These are phyloP conservation scores for Trichophyton benhamiae DNA, from an alignment of 2,329 filamentous ascomycete species.

Conservation along the genomic window DNA sequence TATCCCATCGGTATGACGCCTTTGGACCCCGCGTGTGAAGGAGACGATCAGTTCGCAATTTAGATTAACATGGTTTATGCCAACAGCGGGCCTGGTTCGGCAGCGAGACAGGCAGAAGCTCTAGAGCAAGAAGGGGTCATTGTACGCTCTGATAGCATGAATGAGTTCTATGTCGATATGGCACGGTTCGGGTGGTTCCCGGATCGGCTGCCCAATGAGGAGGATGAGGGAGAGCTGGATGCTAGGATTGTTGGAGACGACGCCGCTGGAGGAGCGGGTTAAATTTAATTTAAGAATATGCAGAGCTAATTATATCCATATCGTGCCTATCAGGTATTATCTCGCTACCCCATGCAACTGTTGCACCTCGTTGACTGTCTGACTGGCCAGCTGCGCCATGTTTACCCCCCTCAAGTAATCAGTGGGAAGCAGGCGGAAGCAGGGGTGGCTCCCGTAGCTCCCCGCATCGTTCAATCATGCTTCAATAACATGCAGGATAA, in stretches of 20 bases:
- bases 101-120: slow-evolving; percentile 31
- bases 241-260: slow-evolving; percentile 4
- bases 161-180: slow-evolving; percentile 34
- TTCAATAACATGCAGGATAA: background rate
- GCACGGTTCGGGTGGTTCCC: slow-evolving; percentile 40
- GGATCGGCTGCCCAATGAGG: slow-evolving; percentile 37
- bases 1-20: slow-evolving; percentile 62
- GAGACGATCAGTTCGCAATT: too few species aligned
- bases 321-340: too few species aligned
- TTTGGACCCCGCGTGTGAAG: background rate
- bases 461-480: background rate
- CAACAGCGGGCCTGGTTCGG: slow-evolving; percentile 29
- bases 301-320: too few species aligned
- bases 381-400: background rate
- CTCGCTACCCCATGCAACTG: too few species aligned
- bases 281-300: background rate
- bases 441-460: background rate
- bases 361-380: too few species aligned
- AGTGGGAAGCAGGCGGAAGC: background rate
- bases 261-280: background rate
- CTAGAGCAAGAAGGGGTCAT: slow-evolving; percentile 32
- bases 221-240: slow-evolving; percentile 8
- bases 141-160: slow-evolving; percentile 32
- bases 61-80: background rate
- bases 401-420: background rate